A percentile compares a stretch with the other conserved stretches of the same genome.
Conservation (phyloP, 805 yeast genomes). For the Schwanniomyces pseudopolymorphus region DNA sequence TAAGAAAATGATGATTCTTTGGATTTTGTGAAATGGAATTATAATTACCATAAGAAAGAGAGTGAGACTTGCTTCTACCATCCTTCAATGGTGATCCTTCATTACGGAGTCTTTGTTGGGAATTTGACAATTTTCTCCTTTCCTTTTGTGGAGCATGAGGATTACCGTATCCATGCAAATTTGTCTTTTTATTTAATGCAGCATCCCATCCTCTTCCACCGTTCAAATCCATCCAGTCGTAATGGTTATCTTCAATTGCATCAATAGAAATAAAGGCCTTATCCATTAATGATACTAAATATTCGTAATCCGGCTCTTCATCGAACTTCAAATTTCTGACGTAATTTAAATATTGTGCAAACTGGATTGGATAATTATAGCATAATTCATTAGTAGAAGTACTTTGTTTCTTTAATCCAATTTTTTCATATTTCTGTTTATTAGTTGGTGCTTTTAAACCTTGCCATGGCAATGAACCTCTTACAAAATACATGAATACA, state of each 20-base stretch:
- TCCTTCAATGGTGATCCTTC: constrained; percentile 1
- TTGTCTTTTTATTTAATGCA: constrained; percentile 84
- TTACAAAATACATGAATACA: constrained; percentile 89
- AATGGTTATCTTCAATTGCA: constrained; percentile 73
- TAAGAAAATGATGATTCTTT: constrained; percentile 15
- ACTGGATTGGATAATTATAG: constrained; percentile 86
- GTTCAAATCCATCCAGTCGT: constrained; percentile 97
- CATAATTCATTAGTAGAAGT: constrained; percentile 86
- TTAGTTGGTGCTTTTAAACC: constrained; percentile 97
- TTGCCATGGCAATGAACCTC: constrained; percentile 98
- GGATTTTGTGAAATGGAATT: constrained; percentile 19
- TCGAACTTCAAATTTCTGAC: constrained; percentile 90
- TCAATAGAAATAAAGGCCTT: constrained; percentile 73
- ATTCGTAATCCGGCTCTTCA: constrained; percentile 92
- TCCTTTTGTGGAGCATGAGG: constrained; percentile 65
- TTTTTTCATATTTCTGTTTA: constrained; percentile 95
- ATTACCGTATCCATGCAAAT: constrained; percentile 93
- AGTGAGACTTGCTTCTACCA: constrained; percentile 13
- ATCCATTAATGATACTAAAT: constrained; percentile 73
- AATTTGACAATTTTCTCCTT: constrained; percentile 6
- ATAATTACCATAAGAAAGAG: constrained; percentile 16
- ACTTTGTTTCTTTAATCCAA: constrained; percentile 92
- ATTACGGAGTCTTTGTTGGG: constrained; percentile 4
- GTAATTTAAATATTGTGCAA: constrained; percentile 85
- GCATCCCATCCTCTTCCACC: constrained; percentile 97